Evolutionary conservation across 2,329 filamentous ascomycete genomes (phyloP).

Genomic region (Fusarium euwallaceae): DNA sequence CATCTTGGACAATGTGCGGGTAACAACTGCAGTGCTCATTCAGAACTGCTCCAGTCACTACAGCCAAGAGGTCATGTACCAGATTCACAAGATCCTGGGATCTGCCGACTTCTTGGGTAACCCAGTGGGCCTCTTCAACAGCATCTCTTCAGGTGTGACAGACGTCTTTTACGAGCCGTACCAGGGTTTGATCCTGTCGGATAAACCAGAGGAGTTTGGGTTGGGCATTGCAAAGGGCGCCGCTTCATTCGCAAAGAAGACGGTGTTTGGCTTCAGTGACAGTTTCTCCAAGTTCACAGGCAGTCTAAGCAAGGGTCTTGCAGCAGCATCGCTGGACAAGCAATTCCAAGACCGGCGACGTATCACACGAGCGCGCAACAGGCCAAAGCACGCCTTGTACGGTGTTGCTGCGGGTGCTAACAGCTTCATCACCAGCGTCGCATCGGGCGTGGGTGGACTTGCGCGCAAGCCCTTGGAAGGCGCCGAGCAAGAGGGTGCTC

Average conservation of each 20-base stretch:
- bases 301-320: slow-evolving; percentile 95
- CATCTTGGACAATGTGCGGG: slow-evolving; percentile 93
- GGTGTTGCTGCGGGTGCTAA: slow-evolving; percentile 96
- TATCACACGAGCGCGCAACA: slow-evolving; percentile 91
- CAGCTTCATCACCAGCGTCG: slow-evolving; percentile 91
- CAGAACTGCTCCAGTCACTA: slow-evolving; percentile 95
- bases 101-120: slow-evolving; percentile 98
- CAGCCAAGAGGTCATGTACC: slow-evolving; percentile 94
- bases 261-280: slow-evolving; percentile 96
- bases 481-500: slow-evolving; percentile 92
- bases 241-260: slow-evolving; percentile 98
- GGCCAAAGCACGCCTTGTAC: slow-evolving; percentile 96
- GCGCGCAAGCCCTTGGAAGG: slow-evolving; percentile 95
- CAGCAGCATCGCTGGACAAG: slow-evolving; percentile 95
- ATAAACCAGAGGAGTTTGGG: slow-evolving; percentile 94
- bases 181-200: slow-evolving; percentile 95
- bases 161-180: slow-evolving; percentile 99
- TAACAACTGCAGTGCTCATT: slow-evolving; percentile 86
- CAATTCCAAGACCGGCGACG: slow-evolving; percentile 97
- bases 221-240: slow-evolving; percentile 96
- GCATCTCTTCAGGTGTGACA: slow-evolving; percentile 94
- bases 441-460: slow-evolving; percentile 92
- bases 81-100: slow-evolving; percentile 96
- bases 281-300: slow-evolving; percentile 98
- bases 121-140: slow-evolving; percentile 97